phyloP scores from a whole-genome alignment of 441 rosid species.

The Erysimum cheiri region DNA sequence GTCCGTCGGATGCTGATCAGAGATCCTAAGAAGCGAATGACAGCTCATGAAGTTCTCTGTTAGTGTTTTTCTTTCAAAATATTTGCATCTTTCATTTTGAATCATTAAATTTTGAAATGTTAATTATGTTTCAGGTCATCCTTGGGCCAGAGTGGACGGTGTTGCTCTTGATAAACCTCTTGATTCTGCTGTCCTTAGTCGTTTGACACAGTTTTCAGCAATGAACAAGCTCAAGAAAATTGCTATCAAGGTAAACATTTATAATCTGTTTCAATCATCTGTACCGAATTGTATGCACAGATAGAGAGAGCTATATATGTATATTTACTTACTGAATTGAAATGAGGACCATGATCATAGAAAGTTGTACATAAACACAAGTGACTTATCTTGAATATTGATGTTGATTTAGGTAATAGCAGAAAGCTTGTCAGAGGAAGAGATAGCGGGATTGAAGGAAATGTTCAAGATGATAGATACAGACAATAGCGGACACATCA shows the following conservation, averaged over 20 bases:
- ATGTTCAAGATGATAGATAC: slow-evolving; percentile 98
- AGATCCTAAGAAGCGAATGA: slow-evolving; percentile 84
- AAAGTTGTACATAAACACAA: neutral
- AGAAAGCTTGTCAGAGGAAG: slow-evolving; percentile 89
- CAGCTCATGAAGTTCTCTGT: slow-evolving; percentile 92
- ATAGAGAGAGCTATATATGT: neutral
- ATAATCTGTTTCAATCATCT: neutral
- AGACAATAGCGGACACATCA: slow-evolving; percentile 85
- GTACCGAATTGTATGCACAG: neutral
- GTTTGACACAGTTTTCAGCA: slow-evolving; percentile 91
- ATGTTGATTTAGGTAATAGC: slow-evolving; percentile 72
- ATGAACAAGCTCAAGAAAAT: slow-evolving; percentile 96
- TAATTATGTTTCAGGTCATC: slow-evolving; percentile 68
- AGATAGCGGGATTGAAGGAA: slow-evolving; percentile 89
- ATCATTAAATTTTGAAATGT: too few relatives aligned
- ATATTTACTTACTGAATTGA: neutral
- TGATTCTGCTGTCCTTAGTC: slow-evolving; percentile 88
- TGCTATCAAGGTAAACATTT: slow-evolving; percentile 56
- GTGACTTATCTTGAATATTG: neutral
- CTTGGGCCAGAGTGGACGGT: slow-evolving; percentile 92
- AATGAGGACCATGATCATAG: neutral
- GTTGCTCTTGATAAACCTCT: slow-evolving; percentile 90
- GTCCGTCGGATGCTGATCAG: slow-evolving; percentile 85
- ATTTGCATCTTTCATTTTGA: neutral
- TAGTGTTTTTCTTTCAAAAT: slow-evolving; percentile 40